Conservation (phyloP, 1,139 yeast species). For the Pneumocystis sp. region DNA sequence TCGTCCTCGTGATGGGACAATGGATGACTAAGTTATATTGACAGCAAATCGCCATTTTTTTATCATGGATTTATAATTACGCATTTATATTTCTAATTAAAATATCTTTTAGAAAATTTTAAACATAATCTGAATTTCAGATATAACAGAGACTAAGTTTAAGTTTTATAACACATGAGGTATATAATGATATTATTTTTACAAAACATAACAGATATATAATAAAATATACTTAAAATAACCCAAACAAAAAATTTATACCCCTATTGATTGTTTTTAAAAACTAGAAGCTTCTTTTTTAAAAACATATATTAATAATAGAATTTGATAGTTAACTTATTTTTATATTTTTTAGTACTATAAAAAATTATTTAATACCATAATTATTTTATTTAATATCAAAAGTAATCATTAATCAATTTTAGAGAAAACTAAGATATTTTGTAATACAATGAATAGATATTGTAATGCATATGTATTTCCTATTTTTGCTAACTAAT, state of each 20-base stretch:
- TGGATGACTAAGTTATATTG: constrained; percentile 40
- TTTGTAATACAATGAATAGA: no score
- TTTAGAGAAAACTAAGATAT: no score
- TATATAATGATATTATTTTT: neutral
- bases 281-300: neutral
- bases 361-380: neutral
- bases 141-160: neutral
- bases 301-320: neutral
- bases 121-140: neutral
- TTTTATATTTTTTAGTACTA: neutral
- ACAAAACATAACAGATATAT: neutral
- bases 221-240: no score
- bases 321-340: neutral
- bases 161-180: neutral
- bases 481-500: neutral
- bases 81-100: neutral
- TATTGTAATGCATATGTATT: neutral
- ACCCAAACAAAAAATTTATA: no score
- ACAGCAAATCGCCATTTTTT: neutral
- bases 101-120: neutral
- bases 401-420: no score
- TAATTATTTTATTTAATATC: no score
- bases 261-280: no score
- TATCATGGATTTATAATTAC: neutral
- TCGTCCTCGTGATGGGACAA: constrained; percentile 94